These are phyloP conservation scores for Mrakia hoshinonis DNA, from an alignment of 768 basidiomycete genomes.

Conservation along the genomic window DNA sequence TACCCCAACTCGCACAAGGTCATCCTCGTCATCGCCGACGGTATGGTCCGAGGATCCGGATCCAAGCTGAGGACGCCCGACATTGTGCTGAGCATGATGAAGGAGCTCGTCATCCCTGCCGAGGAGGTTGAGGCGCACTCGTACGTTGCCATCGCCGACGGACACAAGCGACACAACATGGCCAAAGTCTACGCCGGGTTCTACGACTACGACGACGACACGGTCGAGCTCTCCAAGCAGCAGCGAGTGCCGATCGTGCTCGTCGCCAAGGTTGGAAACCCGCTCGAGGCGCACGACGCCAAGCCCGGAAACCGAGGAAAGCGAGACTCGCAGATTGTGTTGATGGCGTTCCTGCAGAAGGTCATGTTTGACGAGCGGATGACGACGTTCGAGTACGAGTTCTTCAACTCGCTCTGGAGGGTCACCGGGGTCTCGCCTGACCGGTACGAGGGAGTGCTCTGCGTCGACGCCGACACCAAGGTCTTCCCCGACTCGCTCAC, in stretches of 20 bases:
- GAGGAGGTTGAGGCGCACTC: slow-evolving; percentile 86
- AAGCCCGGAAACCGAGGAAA: slow-evolving; percentile 99
- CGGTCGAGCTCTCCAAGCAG: slow-evolving; percentile 70
- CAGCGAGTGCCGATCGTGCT: slow-evolving; percentile 93
- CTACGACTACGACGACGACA: slow-evolving; percentile 87
- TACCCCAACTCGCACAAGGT: slow-evolving; percentile 97
- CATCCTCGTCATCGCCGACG: slow-evolving; percentile 91
- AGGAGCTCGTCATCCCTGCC: slow-evolving; percentile 69
- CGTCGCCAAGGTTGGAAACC: slow-evolving; percentile 93
- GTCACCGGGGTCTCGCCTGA: slow-evolving; percentile 92
- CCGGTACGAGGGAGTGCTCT: slow-evolving; percentile 86
- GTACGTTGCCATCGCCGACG: slow-evolving; percentile 97
- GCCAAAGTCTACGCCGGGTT: slow-evolving; percentile 96
- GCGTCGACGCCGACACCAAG: slow-evolving; percentile 58
- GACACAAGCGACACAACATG: slow-evolving; percentile 99
- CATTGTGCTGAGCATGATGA: slow-evolving; percentile 94
- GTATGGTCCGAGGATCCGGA: slow-evolving; percentile 94
- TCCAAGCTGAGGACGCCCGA: slow-evolving; percentile 85
- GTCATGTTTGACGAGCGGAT: slow-evolving; percentile 99
- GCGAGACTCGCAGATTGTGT: slow-evolving; percentile 93
- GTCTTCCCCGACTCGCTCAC: slow-evolving; percentile 97
- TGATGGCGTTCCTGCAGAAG: slow-evolving; percentile 97
- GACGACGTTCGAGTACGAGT: slow-evolving; percentile 99
- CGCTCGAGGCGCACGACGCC: slow-evolving; percentile 70
- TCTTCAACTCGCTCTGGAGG: slow-evolving; percentile 97